Evolutionary conservation across 225 moss, liverwort and hornwort genomes (phyloP), one percentile per base, ranked within the genome.

Genomic region (Pseudoscleropodium purum): DNA sequence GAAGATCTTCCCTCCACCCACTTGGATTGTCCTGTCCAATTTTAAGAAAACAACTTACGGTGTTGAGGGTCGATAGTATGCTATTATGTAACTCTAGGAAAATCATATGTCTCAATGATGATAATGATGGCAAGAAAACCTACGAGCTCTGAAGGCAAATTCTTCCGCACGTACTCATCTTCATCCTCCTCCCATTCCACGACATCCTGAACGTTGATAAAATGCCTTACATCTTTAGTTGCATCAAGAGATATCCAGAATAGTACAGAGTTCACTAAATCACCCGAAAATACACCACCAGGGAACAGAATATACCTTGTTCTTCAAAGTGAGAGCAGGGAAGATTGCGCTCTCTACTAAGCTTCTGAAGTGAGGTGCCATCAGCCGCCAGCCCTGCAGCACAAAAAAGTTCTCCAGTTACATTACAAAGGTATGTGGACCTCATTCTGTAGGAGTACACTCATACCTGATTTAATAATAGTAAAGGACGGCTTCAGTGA

Each of bases 101-200:
- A 45, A 84, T 84, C 75, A 65, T 49, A 70, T 82, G 45, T 75
- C 69, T 45, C n/a, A 75, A 83, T 75, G 56, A 74, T 30, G 83
- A 69, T 29, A 88, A 79, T 36, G 27, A 63, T 63, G 20, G 65
- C 68, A 79, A 51, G 75, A 81, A 87, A 91, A 87, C 93, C 47
- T 95, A 98, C 98, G 86, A 98, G 95, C 73, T 98, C 98, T 87
- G 96, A 97, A 86, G 98, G 98, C 75, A 98, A 94, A 89, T 98
- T 98, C 89, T 95, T 98, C 68, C 97, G 95, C 89, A 97, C 66
- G 84, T 96, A 98, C 85, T 98, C 98, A 73, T 98, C 98, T 94
- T 96, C 97, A 79, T 98, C 98, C 89, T 98, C 97, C 91, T 94
- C 93, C 98, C 98, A 98, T 94, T 97, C 97, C 89, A 85, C 87